Evolutionary conservation across 306 rosid genomes (phyloP).

Genomic region (Vigna angularis): DNA sequence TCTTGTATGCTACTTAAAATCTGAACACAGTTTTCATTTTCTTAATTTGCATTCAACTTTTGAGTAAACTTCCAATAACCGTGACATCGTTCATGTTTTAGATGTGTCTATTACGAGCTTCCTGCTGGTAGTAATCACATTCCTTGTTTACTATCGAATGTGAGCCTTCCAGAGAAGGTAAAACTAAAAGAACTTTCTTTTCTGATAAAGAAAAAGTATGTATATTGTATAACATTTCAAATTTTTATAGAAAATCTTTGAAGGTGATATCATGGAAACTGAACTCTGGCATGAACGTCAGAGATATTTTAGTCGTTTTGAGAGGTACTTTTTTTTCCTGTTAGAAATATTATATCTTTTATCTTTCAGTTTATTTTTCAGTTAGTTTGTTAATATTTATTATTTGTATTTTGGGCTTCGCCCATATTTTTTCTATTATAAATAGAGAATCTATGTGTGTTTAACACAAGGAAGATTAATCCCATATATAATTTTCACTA

Average conservation of each 20-base stretch:
- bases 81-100: conserved; percentile 29
- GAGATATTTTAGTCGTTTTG: neutral
- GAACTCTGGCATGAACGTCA: conserved; percentile 53
- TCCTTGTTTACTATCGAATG: conserved; percentile 48
- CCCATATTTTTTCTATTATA: too few species aligned
- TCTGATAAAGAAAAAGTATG: too few species aligned
- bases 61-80: neutral
- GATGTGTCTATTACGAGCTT: conserved; percentile 50
- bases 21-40: neutral
- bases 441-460: too few species aligned
- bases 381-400: too few species aligned
- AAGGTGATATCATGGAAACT: conserved; percentile 50
- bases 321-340: conserved; percentile 38
- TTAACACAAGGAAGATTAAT: too few species aligned
- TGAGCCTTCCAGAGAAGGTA: conserved; percentile 53
- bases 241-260: conserved; percentile 46
- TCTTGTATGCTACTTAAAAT: conserved; percentile 44
- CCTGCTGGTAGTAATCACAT: conserved; percentile 18
- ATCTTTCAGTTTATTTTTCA: too few species aligned
- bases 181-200: too few species aligned
- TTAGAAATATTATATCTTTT: too few species aligned
- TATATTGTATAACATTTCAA: neutral
- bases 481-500: too few species aligned
- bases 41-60: neutral
- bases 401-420: too few species aligned